Base-by-base conservation (phyloP, 352 stramenopile species). In the Thraustochytrium striatum region DNA sequence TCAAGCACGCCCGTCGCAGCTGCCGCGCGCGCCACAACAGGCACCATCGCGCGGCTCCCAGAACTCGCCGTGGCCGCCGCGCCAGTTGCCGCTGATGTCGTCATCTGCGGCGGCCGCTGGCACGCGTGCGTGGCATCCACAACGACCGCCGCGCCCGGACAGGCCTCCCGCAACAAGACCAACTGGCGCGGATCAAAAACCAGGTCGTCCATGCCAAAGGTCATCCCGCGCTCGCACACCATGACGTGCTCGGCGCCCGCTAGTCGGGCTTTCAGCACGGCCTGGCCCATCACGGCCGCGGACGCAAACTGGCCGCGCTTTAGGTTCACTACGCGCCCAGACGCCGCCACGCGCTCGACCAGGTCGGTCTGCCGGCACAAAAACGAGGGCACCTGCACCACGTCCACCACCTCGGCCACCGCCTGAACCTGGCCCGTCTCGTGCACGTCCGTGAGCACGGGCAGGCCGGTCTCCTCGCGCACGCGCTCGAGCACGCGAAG, bases 271-370 rank as follows among this genome's bases (percentile, higher is more conserved):
- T 82, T 81, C 43, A 82, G 35, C 52, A 70, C 72, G 8, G 39
- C 30, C 65, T 78, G 52, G 59, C 87, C 87, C 90, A 94, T 94
- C 25, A 89, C 93, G 59, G 91, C 88, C 3, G 88, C 84, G 16
- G 87, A 91, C 1, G 91, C 87, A 87, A 95, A 93, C 72, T 95
- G 90, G 7, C 89, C 90, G 50, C 93, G 93, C 81, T 94, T 95
- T 47, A 95, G 84, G 81, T 94, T 93, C 69, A 95, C 88, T 8
- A 93, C 85, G 61, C 86, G 83, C 8, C 90, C 90, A 0, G 88
- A 90, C 30, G 83, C 82, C 13, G 89, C 89, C n/a, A 88, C 89
- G 35, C 86, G 88, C 25, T 93, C 87, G 2, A 95, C 80, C 35
- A 95, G 81, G 81, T 95, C 90, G 1, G 90, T 95, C 58, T 86